These are phyloP conservation scores for Neoascochyta sp. DNA, from an alignment of 2,329 filamentous ascomycete species.

Conservation along the genomic window DNA sequence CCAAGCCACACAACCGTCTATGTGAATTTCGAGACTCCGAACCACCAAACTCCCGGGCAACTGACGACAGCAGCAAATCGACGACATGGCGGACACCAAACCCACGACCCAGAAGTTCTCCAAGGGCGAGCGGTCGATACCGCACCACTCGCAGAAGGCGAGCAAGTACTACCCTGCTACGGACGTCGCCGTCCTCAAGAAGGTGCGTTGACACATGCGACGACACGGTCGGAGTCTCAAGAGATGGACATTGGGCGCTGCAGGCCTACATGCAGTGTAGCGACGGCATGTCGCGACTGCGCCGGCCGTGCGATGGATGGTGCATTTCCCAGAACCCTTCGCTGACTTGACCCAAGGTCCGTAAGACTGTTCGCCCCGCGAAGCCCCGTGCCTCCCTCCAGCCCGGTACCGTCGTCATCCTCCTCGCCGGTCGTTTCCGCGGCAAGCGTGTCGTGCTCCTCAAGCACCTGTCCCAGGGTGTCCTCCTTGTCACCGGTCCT, in stretches of 20 bases:
- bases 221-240: slow-evolving; percentile 11
- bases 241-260: slow-evolving; percentile 13
- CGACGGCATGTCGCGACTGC: slow-evolving; percentile 5
- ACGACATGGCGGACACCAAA: slow-evolving; percentile 61
- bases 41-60: slow-evolving; percentile 20
- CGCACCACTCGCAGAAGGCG: slow-evolving; percentile 83
- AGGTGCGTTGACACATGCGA: slow-evolving; percentile 65
- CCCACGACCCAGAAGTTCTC: slow-evolving; percentile 85
- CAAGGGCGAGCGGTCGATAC: slow-evolving; percentile 90
- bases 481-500: slow-evolving; percentile 97
- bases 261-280: slow-evolving; percentile 3
- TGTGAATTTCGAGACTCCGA: too few relatives aligned
- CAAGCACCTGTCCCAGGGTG: slow-evolving; percentile 95
- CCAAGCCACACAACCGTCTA: too few relatives aligned
- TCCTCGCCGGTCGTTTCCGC: slow-evolving; percentile 98
- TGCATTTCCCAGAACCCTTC: slow-evolving; percentile 11
- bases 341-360: slow-evolving; percentile 60
- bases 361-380: slow-evolving; percentile 88
- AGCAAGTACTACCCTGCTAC: slow-evolving; percentile 99
- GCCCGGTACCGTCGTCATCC: slow-evolving; percentile 95
- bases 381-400: slow-evolving; percentile 84
- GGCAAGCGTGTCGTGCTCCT: slow-evolving; percentile 99
- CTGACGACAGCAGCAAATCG: slow-evolving; percentile 47
- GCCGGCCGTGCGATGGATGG: slow-evolving; percentile 2
- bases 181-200: slow-evolving; percentile 83